These are phyloP conservation scores for Russula vinacea DNA, from an alignment of 768 basidiomycete species.

Conservation along the genomic window DNA sequence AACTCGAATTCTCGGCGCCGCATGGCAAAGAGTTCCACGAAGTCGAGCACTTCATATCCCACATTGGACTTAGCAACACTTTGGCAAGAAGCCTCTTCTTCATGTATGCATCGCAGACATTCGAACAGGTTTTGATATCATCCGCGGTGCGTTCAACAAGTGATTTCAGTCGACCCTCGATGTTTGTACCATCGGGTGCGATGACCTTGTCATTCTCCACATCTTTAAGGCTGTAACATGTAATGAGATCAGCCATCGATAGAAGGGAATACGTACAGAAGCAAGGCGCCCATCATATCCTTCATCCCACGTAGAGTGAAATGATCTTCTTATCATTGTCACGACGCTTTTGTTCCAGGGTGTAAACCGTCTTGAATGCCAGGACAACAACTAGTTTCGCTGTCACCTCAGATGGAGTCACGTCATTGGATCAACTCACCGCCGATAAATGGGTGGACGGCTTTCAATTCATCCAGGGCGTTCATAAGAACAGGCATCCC, in stretches of 20 bases:
- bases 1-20: constrained; percentile 34
- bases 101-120: constrained; percentile 37
- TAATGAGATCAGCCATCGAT: neutral
- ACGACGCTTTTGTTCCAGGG: constrained; percentile 46
- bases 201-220: constrained; percentile 35
- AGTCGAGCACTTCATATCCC: constrained; percentile 34
- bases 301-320: constrained; percentile 48
- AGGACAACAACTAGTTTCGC: constrained; percentile 43
- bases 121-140: constrained; percentile 37
- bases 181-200: constrained; percentile 37
- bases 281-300: constrained; percentile 41
- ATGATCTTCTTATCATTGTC: constrained; percentile 52
- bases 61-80: constrained; percentile 33
- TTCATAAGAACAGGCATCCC: constrained; percentile 34
- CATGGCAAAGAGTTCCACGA: constrained; percentile 31
- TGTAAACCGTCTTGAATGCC: constrained; percentile 50
- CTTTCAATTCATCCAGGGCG: constrained; percentile 34
- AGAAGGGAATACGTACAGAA: constrained; percentile 3
- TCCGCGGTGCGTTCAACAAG: constrained; percentile 34
- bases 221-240: constrained; percentile 32
- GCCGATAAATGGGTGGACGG: constrained; percentile 35
- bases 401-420: neutral
- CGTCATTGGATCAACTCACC: constrained; percentile 22
- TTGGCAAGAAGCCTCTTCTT: constrained; percentile 35
- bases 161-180: constrained; percentile 38